phyloP scores from a whole-genome alignment of 129 eudicot species.

The Flaveria sonorensis region DNA sequence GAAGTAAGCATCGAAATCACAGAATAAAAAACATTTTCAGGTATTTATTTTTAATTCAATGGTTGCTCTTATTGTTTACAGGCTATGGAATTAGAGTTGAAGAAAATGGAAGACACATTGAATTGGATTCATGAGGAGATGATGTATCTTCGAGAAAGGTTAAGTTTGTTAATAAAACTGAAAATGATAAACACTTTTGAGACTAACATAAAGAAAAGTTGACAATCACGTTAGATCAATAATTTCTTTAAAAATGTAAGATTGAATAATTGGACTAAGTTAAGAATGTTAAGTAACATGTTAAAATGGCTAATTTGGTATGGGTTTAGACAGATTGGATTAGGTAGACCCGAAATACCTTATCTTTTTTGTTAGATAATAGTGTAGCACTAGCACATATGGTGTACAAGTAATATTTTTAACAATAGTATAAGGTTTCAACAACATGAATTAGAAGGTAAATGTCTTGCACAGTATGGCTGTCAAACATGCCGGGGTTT shows the following conservation, averaged over 20 bases:
- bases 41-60: background rate
- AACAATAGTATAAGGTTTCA: too few relatives aligned
- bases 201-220: background rate
- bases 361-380: too few relatives aligned
- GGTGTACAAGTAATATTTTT: too few relatives aligned
- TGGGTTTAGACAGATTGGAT: too few relatives aligned
- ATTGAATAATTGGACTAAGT: too few relatives aligned
- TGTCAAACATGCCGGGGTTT: background rate
- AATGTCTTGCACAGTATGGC: too few relatives aligned
- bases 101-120: slow-evolving; percentile 66
- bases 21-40: background rate
- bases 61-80: slow-evolving; percentile 3
- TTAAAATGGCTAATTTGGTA: too few relatives aligned
- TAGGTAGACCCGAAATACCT: too few relatives aligned
- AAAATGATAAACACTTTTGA: background rate
- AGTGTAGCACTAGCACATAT: too few relatives aligned
- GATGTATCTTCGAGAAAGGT: slow-evolving; percentile 77
- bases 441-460: too few relatives aligned
- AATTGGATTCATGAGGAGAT: slow-evolving; percentile 67
- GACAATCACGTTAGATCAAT: background rate
- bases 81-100: slow-evolving; percentile 85
- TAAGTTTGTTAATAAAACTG: slow-evolving; percentile 15
- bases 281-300: too few relatives aligned
- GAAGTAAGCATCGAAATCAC: slow-evolving; percentile 46
- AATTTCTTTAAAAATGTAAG: too few relatives aligned